phyloP scores from a whole-genome alignment of 441 rosid species.

The Arabidopsis lyrata region DNA sequence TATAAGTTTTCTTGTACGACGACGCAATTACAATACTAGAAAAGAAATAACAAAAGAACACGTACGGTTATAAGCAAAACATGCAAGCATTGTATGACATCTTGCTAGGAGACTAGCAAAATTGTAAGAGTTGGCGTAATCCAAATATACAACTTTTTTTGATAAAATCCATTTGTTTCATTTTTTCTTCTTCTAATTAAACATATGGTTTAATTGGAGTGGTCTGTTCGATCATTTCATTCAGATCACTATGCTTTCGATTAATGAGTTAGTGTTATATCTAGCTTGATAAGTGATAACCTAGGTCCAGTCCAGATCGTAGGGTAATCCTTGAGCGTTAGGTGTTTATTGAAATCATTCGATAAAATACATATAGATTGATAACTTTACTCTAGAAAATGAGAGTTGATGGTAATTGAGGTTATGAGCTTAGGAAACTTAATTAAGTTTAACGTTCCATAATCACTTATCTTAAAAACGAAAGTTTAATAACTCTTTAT shows the following conservation, averaged over 20 bases:
- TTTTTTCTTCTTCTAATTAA: not conserved
- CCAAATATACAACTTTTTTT: not conserved
- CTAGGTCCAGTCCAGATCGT: not conserved
- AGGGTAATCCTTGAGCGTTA: not conserved
- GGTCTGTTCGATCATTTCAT: not conserved
- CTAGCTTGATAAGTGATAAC: not conserved
- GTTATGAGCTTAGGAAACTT: not conserved
- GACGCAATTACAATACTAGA: not conserved
- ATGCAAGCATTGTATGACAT: constrained; percentile 3
- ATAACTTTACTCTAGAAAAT: not conserved
- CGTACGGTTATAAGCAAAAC: not conserved
- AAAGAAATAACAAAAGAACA: not conserved
- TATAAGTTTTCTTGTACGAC: constrained; percentile 29
- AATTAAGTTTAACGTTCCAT: not conserved
- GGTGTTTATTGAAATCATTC: not conserved
- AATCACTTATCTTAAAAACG: not conserved
- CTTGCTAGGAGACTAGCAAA: constrained; percentile 18
- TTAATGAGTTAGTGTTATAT: not conserved
- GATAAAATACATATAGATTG: not conserved
- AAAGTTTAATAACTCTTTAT: not conserved
- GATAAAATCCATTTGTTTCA: too few relatives aligned
- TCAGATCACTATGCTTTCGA: not conserved
- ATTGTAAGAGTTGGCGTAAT: not conserved
- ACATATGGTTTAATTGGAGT: not conserved
- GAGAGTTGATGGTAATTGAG: not conserved